Conservation (phyloP, 345 rosid genomes). For the Gossypium mustelinum region DNA sequence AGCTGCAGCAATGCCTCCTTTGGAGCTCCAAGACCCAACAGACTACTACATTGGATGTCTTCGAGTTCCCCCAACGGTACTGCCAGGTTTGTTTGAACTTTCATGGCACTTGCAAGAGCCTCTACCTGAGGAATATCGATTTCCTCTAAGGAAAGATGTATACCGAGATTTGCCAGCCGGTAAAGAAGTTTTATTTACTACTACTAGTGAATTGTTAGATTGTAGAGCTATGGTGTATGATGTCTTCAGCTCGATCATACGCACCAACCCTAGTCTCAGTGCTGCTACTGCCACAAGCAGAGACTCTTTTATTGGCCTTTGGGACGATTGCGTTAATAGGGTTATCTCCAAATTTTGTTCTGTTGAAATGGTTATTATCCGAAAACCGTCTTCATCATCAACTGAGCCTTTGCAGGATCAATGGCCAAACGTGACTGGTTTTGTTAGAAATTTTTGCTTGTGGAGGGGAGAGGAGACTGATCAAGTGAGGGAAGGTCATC, state of each 20-base stretch:
- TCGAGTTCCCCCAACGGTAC: conserved; percentile 49
- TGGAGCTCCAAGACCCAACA: conserved; percentile 87
- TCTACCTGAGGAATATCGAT: conserved; percentile 75
- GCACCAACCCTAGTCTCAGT: conserved; percentile 43
- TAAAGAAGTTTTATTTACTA: conserved; percentile 75
- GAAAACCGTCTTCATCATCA: conserved; percentile 40
- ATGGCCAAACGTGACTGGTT: conserved; percentile 93
- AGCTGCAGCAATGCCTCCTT: conserved; percentile 46
- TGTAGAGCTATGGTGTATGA: conserved; percentile 62
- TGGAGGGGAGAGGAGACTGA: conserved; percentile 97
- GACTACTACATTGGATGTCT: conserved; percentile 70
- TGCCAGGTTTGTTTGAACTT: conserved; percentile 73
- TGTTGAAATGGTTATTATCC: conserved; percentile 44
- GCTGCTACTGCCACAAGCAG: conserved; percentile 47
- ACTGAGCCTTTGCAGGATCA: conserved; percentile 52
- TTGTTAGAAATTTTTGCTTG: conserved; percentile 59
- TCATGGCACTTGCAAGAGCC: conserved; percentile 87
- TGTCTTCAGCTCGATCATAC: conserved; percentile 56
- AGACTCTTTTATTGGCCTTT: conserved; percentile 77
- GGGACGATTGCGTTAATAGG: conserved; percentile 87
- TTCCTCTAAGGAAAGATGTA: conserved; percentile 77
- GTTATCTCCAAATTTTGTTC: conserved; percentile 73
- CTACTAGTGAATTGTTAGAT: conserved; percentile 56
- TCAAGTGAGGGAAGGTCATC: conserved; percentile 51
- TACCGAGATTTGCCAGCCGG: conserved; percentile 78